Evolutionary conservation across 345 rosid species (phyloP).

Genomic region (Salix suchowensis): DNA sequence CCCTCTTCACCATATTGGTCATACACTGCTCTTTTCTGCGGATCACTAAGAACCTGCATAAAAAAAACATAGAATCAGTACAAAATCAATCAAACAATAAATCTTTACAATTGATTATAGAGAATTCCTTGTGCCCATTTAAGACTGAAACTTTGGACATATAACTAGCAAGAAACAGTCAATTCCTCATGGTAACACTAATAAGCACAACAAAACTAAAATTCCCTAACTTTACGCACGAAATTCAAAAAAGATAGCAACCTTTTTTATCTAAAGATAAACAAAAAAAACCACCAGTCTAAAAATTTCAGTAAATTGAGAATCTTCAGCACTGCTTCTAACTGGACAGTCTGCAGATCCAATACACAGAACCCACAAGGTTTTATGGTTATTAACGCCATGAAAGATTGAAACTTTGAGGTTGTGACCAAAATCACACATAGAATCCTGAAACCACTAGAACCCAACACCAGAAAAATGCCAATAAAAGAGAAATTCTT

Average conservation of each 20-base stretch:
- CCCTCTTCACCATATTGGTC: slow-evolving; percentile 33
- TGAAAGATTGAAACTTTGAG: too few species aligned
- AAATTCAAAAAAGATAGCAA: neutral
- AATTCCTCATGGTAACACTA: too few species aligned
- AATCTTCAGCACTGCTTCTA: too few species aligned
- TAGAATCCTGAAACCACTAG: too few species aligned
- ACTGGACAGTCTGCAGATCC: neutral
- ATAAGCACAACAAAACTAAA: neutral
- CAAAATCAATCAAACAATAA: neutral
- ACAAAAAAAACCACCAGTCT: neutral
- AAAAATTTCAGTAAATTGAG: too few species aligned
- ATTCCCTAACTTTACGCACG: neutral
- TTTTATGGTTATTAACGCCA: neutral
- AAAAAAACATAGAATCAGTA: neutral
- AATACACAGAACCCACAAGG: neutral
- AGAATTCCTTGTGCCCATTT: too few species aligned
- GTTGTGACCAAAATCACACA: too few species aligned
- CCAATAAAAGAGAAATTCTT: too few species aligned
- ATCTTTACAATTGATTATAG: neutral
- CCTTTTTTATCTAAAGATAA: neutral
- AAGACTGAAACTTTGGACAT: neutral
- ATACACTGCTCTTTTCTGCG: slow-evolving; percentile 24
- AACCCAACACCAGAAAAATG: too few species aligned
- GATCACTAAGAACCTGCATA: slow-evolving; percentile 24
- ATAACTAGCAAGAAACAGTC: too few species aligned